phyloP scores from a whole-genome alignment of 345 rosid genomes.

The Pseudoturritis turrita region DNA sequence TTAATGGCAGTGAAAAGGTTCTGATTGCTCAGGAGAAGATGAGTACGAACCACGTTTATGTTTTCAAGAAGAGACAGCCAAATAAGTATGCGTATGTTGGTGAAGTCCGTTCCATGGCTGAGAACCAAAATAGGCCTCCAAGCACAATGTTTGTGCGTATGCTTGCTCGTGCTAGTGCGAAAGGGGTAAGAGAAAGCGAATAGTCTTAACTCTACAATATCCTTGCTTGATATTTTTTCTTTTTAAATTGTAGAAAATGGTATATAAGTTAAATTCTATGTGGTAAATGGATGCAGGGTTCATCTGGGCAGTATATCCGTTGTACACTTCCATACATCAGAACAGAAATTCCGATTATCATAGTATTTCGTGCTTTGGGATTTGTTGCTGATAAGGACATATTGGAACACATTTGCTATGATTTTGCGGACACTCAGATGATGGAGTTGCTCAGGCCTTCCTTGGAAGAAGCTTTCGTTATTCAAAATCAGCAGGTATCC shows the following conservation, averaged over 20 bases:
- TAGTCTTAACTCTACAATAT: neutral
- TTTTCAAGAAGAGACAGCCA: slow-evolving; percentile 96
- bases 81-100: slow-evolving; percentile 87
- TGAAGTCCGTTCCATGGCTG: slow-evolving; percentile 98
- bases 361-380: slow-evolving; percentile 95
- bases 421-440: slow-evolving; percentile 87
- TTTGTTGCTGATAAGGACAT: slow-evolving; percentile 97
- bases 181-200: slow-evolving; percentile 61
- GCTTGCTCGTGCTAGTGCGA: slow-evolving; percentile 97
- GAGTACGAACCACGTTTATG: slow-evolving; percentile 98
- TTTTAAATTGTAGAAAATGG: neutral
- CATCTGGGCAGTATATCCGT: slow-evolving; percentile 91
- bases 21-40: slow-evolving; percentile 98
- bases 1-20: slow-evolving; percentile 98
- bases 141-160: slow-evolving; percentile 98
- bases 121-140: slow-evolving; percentile 91
- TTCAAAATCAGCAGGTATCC: slow-evolving; percentile 90
- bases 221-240: neutral
- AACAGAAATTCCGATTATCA: slow-evolving; percentile 94
- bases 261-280: neutral
- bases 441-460: slow-evolving; percentile 98
- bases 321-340: slow-evolving; percentile 97
- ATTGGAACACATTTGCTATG: slow-evolving; percentile 91
- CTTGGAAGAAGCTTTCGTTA: slow-evolving; percentile 94
- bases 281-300: slow-evolving; percentile 55